Base-by-base conservation (phyloP, 192 early-diverging fungal species). In the Backusella circina region DNA sequence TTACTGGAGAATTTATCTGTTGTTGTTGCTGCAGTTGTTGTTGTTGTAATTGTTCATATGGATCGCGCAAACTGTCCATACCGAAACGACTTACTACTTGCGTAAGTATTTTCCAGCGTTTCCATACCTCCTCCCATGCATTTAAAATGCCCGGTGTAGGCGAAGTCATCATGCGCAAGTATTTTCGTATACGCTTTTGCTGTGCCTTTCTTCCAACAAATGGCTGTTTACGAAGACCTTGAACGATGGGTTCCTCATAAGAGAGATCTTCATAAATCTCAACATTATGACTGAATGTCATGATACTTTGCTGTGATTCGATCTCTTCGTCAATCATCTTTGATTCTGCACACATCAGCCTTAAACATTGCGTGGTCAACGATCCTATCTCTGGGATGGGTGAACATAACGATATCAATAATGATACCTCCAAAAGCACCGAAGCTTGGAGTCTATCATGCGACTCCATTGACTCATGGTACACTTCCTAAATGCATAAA, bases 91-190 rank as follows among this genome's bases (percentile, higher is more conserved):
- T 70, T 8, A 70, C 69, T 16, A 70, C 41, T 26, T 41, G 69
- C 15, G 80, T 90, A 26, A 94, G 80, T 1, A 74, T 79, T 72
- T 88, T 88, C 94, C 94, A 96, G 9, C 90, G 82, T 70, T 85
- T 84, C 74, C 89, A 96, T 1, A 92, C 84, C 75, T 96, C 94
- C 72, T 93, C 92, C 91, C 92, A 95, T 3, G 93, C 93, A 1
- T 85, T 88, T 69, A 94, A 77, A 73, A 89, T 93, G 31, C 93
- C 93, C n/a, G 88, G 81, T 1, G 92, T 92, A 6, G 90, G 89
- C 15, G 80, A 78, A 36, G 79, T 79, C 76, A 93, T 84, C 39
- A 87, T 79, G 18, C 92, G 80, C 12, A 96, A 73, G 10, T 90
- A 82, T 38, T 84, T 86, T 15, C 94, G 84, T 61, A 93, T 83